Conservation (phyloP, 2,329 filamentous ascomycete species). For the Plenodomus biglobosus region DNA sequence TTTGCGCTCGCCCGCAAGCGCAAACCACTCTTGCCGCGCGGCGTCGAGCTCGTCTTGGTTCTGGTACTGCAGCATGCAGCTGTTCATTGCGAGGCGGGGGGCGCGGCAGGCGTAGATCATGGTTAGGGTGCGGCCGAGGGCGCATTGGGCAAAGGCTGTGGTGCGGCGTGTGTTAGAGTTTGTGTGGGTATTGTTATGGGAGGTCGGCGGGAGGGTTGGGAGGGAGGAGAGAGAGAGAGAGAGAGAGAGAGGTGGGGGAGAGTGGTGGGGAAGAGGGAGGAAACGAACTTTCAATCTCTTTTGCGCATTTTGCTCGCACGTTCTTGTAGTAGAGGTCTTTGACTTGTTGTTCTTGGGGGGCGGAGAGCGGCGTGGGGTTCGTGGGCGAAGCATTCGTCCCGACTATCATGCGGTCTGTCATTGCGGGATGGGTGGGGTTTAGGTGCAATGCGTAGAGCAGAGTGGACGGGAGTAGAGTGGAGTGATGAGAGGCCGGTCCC, state of each 20-base stretch:
- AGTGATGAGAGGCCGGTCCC: too few relatives aligned
- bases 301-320: conserved; percentile 76
- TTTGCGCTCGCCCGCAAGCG: conserved; percentile 69
- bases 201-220: not conserved
- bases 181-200: not conserved
- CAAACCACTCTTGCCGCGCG: conserved; percentile 93
- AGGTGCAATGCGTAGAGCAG: too few relatives aligned
- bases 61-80: conserved; percentile 85
- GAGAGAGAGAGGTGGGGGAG: not conserved
- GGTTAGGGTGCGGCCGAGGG: conserved; percentile 79
- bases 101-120: conserved; percentile 83
- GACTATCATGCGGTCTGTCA: conserved; percentile 28
- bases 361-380: conserved; percentile 69
- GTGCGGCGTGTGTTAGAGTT: conserved; percentile 1
- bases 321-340: conserved; percentile 76
- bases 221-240: not conserved
- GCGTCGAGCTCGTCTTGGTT: conserved; percentile 83
- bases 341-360: conserved; percentile 68
- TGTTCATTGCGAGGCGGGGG: conserved; percentile 84
- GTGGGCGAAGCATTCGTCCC: conserved; percentile 24
- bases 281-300: conserved; percentile 55
- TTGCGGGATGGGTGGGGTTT: conserved; percentile 9
- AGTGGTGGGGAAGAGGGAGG: not conserved
- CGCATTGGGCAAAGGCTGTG: conserved; percentile 88
- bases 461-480: too few relatives aligned